Base-by-base conservation (phyloP, 129 eudicot genomes). In the Daucus carota region DNA sequence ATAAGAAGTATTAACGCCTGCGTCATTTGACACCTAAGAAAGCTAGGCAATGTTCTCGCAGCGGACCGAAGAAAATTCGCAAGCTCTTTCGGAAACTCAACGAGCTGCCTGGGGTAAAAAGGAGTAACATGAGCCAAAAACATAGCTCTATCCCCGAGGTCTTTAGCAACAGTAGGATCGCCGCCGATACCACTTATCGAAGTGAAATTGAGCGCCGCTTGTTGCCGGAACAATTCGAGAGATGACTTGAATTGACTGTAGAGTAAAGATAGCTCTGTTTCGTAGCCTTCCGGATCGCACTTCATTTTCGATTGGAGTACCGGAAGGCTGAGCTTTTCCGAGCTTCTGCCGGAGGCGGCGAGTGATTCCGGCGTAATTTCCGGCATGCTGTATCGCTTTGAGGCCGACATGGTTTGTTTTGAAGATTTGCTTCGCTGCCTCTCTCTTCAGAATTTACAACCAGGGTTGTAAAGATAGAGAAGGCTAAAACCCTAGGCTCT, bases 41-140 rank as follows among this genome's bases (percentile, higher is more conserved):
- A 81, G 1, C 97, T 89, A 36, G 92, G 96, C 76, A 94, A 81
- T 54, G 89, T 81, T 70, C 81, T 68, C 22, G 96, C 93, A 17
- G 98, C 84, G 7, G 86, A 71, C 22, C 80, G 52, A 29, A 94
- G 88, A 16, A 94, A 89, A 5, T 75, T 81, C 31, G 84, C 85
- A 24, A 94, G 88, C 81, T 94, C 86, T 43, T 80, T 80, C 36
- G 98, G 97, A 71, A 87, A 94, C 8, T 38, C 48, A 3, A 67
- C 43, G 13, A 94, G 79, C 70, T 91, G 84, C 4, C 77, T 76
- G 11, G 87, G 88, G 59, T 94, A 94, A 81, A 87, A 91, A 12
- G 93, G 98, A 5, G 94, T 89, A 24, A 94, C 85, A 63, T 94
- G 98, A n/a, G 98, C 96, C 72, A 94, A 77, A 47, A 94, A 91